Evolutionary conservation across 2,329 filamentous ascomycete species (phyloP).

Genomic region (Fusarium liriodendri): DNA sequence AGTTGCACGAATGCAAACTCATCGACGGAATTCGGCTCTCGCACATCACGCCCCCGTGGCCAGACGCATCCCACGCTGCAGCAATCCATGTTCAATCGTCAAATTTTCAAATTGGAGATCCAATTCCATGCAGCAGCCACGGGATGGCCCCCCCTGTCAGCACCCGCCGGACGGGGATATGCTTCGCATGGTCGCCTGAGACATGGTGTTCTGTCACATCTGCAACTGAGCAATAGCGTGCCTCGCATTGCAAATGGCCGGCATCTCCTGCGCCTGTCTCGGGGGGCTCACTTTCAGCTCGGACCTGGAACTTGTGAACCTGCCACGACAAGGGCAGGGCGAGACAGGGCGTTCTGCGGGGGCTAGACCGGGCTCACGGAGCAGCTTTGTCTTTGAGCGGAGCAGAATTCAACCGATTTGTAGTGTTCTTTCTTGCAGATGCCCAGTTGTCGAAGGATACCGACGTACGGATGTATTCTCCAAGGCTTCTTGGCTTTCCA

Average conservation of each 20-base stretch:
- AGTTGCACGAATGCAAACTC: neutral
- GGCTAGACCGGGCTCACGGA: neutral
- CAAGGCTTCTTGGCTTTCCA: neutral
- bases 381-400: neutral
- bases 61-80: constrained; percentile 15
- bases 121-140: constrained; percentile 9
- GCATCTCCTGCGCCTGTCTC: neutral
- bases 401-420: neutral
- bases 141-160: constrained; percentile 9
- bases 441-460: neutral
- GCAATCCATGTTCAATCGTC: constrained; percentile 15
- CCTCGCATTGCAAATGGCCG: constrained; percentile 31
- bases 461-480: neutral
- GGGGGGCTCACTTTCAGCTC: neutral
- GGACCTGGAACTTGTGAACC: neutral
- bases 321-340: neutral
- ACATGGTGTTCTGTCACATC: constrained; percentile 19
- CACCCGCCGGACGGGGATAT: constrained; percentile 1
- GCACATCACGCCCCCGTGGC: constrained; percentile 2
- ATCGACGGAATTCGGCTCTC: neutral
- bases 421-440: neutral
- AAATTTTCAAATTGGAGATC: constrained; percentile 18
- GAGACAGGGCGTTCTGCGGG: constrained; percentile 17
- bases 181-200: constrained; percentile 17
- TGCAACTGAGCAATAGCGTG: constrained; percentile 25